phyloP scores from a whole-genome alignment of 2,329 filamentous ascomycete genomes.

The Pseudogymnoascus sp. region DNA sequence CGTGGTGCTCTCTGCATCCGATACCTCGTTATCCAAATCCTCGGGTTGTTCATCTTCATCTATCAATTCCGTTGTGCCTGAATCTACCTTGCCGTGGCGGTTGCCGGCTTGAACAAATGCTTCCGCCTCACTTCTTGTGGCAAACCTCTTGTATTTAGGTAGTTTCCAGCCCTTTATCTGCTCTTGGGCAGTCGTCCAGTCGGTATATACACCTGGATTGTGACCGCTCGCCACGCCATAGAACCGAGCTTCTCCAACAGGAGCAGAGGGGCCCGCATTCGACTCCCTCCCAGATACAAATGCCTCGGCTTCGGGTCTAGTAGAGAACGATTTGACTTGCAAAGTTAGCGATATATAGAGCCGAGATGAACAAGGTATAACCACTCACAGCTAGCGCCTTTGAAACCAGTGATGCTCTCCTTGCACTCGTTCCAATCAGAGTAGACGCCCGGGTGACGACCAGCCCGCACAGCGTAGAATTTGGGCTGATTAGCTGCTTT shows the following conservation, averaged over 20 bases:
- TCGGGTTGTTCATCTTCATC: slow-evolving; percentile 23
- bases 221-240: slow-evolving; percentile 57
- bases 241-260: slow-evolving; percentile 37
- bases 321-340: slow-evolving; percentile 70
- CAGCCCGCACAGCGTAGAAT: slow-evolving; percentile 56
- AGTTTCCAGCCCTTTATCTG: slow-evolving; percentile 65
- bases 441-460: slow-evolving; percentile 55
- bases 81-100: background rate
- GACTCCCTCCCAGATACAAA: slow-evolving; percentile 58
- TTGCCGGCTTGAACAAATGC: slow-evolving; percentile 56
- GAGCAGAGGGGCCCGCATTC: slow-evolving; percentile 31
- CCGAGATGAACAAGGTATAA: background rate
- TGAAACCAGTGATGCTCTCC: slow-evolving; percentile 52
- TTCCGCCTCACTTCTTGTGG: slow-evolving; percentile 64
- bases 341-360: background rate
- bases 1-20: slow-evolving; percentile 31
- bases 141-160: slow-evolving; percentile 63
- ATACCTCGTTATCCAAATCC: slow-evolving; percentile 32
- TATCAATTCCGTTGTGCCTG: slow-evolving; percentile 16
- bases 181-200: slow-evolving; percentile 62
- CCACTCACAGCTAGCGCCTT: slow-evolving; percentile 60
- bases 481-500: slow-evolving; percentile 32
- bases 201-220: slow-evolving; percentile 51
- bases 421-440: slow-evolving; percentile 54
- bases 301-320: slow-evolving; percentile 66